A percentile compares a stretch with the other conserved stretches of the same genome.
Conservation (phyloP, 257 asterid species). For the Sherardia arvensis region DNA sequence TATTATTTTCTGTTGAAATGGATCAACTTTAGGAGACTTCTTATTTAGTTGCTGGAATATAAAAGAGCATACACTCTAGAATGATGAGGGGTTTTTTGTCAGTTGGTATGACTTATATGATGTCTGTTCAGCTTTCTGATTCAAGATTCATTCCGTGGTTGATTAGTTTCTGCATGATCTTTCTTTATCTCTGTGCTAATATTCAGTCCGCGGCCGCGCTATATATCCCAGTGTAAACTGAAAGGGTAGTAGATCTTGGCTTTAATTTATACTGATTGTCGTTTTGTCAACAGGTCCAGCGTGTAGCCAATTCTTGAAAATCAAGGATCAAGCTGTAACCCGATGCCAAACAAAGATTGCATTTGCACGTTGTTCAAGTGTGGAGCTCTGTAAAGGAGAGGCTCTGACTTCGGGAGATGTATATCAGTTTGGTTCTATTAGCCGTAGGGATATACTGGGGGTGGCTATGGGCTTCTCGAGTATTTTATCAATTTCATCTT, state of each 20-base stretch:
- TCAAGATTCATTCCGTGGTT: neutral
- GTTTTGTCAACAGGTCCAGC: conserved; percentile 6
- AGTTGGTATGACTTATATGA: neutral
- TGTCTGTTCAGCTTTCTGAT: neutral
- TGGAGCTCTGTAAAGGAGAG: neutral
- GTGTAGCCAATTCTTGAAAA: neutral
- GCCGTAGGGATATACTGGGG: conserved; percentile 21
- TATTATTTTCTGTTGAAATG: neutral
- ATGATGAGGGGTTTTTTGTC: too few species aligned
- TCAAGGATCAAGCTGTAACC: neutral
- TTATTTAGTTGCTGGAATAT: neutral
- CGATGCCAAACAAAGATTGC: neutral
- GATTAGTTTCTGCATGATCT: neutral
- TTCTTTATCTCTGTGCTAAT: too few species aligned
- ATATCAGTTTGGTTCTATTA: neutral
- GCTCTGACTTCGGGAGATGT: neutral
- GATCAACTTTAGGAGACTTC: neutral
- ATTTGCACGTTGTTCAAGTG: neutral
- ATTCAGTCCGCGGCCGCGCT: too few species aligned
- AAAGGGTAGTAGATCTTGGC: neutral
- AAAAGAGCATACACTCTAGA: neutral
- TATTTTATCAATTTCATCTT: conserved; percentile 6
- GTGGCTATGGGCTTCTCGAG: conserved; percentile 19
- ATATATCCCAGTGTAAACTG: neutral
- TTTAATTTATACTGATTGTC: neutral